Percentiles rank a stretch among this genome's conserved stretches.
Evolutionary conservation across 2,329 filamentous ascomycete genomes (phyloP).

Genomic region (Metarhizium sp.): DNA sequence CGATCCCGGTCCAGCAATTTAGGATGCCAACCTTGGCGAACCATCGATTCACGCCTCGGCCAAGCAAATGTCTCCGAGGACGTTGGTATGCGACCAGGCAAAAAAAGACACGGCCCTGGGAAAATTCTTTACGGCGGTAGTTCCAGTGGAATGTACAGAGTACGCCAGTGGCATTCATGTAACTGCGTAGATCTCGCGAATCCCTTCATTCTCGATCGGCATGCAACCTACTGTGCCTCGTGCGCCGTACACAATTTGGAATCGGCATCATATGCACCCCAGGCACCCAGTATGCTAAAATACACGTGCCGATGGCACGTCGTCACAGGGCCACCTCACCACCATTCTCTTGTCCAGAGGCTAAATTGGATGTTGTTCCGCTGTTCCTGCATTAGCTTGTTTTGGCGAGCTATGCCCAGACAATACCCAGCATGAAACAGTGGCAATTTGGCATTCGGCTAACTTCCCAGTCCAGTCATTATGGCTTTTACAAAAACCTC

Average conservation of each 20-base stretch:
- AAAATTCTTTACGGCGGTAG: background rate
- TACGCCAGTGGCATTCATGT: too few relatives aligned
- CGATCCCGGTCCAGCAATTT: background rate
- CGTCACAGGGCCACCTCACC: background rate
- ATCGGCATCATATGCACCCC: background rate
- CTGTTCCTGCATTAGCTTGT: slow-evolving; percentile 22
- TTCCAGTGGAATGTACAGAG: background rate
- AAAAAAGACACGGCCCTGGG: background rate
- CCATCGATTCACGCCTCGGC: too few relatives aligned
- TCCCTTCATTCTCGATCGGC: background rate
- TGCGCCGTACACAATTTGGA: background rate
- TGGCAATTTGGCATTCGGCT: slow-evolving; percentile 13
- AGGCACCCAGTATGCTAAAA: background rate
- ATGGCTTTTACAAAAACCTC: background rate
- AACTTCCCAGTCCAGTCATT: slow-evolving; percentile 7
- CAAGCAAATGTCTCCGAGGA: too few relatives aligned
- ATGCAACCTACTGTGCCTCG: background rate
- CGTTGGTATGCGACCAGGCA: background rate
- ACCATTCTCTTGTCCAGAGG: slow-evolving; percentile 11
- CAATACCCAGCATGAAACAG: slow-evolving; percentile 19
- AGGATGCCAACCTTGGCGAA: background rate
- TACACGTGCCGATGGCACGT: background rate
- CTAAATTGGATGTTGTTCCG: slow-evolving; percentile 15
- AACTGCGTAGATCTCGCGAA: too few relatives aligned
- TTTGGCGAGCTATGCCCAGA: slow-evolving; percentile 3